Base-by-base conservation (phyloP, 2,329 filamentous ascomycete species). In the Diplocarpon rosae region DNA sequence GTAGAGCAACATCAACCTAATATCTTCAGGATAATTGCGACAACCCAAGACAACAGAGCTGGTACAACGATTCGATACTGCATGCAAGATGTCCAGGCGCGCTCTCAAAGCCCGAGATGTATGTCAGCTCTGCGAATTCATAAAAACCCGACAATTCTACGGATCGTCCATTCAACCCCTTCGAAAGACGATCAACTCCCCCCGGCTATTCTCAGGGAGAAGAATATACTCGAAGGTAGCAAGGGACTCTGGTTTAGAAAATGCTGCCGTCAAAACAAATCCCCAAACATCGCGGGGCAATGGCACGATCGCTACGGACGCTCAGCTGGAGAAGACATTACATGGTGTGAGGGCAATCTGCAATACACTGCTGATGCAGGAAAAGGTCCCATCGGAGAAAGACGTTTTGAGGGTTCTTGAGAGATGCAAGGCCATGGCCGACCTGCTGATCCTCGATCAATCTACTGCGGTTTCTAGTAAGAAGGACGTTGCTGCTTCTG, bases 401-500 rank as follows among this genome's bases (percentile, higher is more conserved):
- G 52, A 55, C n/a, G 51, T 46, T 24, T 28, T 50, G 3, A 27
- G 39, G 14, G 44, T 49, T 12, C 39, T 62, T 13, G 35, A 34
- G 13, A 36, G 47, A 39, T 61, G 57, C 37, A 46, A 54, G 34
- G n/a, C 39, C 20, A 27, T 59, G 24, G 55, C 57, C 12, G 44
- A 52, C n/a, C 20, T 51, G 17, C 45, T 62, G 20, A 41, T 49
- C 15, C 42, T 48, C 10, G 55, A 59, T n/a, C 49, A 50, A n/a
- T 35, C 42, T 11, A 41, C 35, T 32, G 33, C 50, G 2, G 37
- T 44, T n/a, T 20, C 36, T 11, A 43, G 39, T 20, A 55, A 47
- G 28, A 56, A 52, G 38, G 47, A 56, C 37, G 49, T 48, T 15
- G 71, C 75, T 2, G 70, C 73, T 8, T 77, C 75, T 30, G 71